Evolutionary conservation across 768 basidiomycete genomes (phyloP).

Genomic region (Collybiopsis confluens): DNA sequence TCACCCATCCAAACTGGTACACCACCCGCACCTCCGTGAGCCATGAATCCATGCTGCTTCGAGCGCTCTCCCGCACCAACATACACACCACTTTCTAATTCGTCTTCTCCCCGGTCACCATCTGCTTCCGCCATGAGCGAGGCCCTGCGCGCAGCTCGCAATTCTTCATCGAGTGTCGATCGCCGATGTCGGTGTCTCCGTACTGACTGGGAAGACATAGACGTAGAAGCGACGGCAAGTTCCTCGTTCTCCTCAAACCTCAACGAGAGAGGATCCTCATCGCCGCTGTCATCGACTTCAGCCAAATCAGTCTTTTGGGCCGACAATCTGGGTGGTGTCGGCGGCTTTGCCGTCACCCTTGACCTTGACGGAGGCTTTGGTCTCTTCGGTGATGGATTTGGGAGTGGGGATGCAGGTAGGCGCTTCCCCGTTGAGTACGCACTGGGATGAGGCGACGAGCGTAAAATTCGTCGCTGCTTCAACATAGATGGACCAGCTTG

Average conservation of each 20-base stretch:
- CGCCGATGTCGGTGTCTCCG: slow-evolving; percentile 21
- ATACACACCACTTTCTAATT: slow-evolving; percentile 47
- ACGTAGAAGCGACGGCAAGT: not conserved
- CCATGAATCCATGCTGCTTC: slow-evolving; percentile 57
- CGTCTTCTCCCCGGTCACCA: slow-evolving; percentile 27
- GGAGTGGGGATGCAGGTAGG: slow-evolving; percentile 60
- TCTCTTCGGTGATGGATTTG: slow-evolving; percentile 48
- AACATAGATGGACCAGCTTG: not conserved
- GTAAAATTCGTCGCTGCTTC: not conserved
- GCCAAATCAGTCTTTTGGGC: slow-evolving; percentile 7
- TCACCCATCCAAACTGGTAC: slow-evolving; percentile 65
- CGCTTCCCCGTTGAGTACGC: not conserved
- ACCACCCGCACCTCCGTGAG: slow-evolving; percentile 74
- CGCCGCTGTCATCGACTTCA: slow-evolving; percentile 26
- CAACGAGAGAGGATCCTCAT: slow-evolving; percentile 33
- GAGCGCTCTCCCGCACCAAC: slow-evolving; percentile 52
- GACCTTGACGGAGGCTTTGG: slow-evolving; percentile 49
- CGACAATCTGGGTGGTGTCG: slow-evolving; percentile 19
- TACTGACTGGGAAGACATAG: not conserved
- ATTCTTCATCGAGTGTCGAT: slow-evolving; percentile 65
- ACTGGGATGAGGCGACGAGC: not conserved
- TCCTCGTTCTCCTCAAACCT: slow-evolving; percentile 19
- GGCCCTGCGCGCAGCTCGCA: slow-evolving; percentile 37
- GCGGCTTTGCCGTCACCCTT: slow-evolving; percentile 6
- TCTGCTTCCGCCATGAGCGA: not conserved